Conservation (phyloP, 179 eudicot species). For the Vitellaria paradoxa region DNA sequence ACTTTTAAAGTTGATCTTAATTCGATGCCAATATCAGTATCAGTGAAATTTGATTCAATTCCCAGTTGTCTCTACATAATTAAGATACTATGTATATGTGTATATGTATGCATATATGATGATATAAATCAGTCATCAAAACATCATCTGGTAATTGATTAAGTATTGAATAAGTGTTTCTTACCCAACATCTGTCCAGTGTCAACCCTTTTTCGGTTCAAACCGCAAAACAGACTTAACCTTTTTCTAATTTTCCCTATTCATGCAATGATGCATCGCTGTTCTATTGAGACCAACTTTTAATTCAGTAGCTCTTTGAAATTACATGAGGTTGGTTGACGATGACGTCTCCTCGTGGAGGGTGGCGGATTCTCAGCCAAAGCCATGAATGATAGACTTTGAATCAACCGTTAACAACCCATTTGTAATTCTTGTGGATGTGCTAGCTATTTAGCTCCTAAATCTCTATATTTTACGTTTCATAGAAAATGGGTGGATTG, state of each 20-base stretch:
- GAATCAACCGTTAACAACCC: background rate
- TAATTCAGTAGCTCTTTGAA: background rate
- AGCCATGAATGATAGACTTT: background rate
- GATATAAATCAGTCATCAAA: background rate
- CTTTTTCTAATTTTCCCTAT: background rate
- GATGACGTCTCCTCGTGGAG: background rate
- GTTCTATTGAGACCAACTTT: background rate
- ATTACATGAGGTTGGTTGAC: background rate
- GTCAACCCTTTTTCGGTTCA: background rate
- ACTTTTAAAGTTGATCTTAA: no score
- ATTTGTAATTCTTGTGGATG: no score
- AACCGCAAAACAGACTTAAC: conserved; percentile 7
- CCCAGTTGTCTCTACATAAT: no score
- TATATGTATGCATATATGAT: background rate
- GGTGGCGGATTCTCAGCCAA: background rate
- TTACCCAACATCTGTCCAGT: background rate
- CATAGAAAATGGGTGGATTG: no score
- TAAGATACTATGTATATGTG: no score
- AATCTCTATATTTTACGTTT: no score
- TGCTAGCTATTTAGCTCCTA: background rate
- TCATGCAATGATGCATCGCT: conserved; percentile 7
- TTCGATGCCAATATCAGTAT: no score
- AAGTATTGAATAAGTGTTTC: background rate
- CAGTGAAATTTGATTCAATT: no score
- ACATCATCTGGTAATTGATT: background rate